Evolutionary conservation across 495 filamentous ascomycete genomes (phyloP).

Genomic region (Annulohypoxylon moriforme): DNA sequence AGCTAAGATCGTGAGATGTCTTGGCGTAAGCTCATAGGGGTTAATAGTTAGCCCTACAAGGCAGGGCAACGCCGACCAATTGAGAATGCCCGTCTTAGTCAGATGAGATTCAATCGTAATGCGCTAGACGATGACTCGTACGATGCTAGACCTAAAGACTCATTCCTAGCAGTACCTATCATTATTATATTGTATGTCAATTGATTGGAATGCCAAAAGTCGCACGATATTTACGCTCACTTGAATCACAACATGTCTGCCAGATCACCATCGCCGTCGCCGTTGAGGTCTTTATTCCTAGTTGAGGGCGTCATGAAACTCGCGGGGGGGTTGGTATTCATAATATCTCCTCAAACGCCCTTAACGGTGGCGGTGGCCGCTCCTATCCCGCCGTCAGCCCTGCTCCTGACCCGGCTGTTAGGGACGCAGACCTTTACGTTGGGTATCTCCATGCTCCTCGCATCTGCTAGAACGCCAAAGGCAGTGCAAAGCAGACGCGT

Average conservation of each 20-base stretch:
- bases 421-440: constrained; percentile 38
- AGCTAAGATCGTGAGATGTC: constrained; percentile 14
- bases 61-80: not conserved
- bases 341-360: constrained; percentile 31
- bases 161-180: not conserved
- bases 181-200: not conserved
- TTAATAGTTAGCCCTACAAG: not conserved
- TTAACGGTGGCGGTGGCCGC: constrained; percentile 27
- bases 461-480: constrained; percentile 21
- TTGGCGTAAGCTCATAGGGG: constrained; percentile 2
- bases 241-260: constrained; percentile 19
- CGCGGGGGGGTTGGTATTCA: constrained; percentile 18
- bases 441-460: constrained; percentile 36
- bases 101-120: not conserved
- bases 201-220: not conserved
- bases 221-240: not conserved
- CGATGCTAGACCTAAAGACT: not conserved
- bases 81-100: not conserved
- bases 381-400: constrained; percentile 18
- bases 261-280: constrained; percentile 26
- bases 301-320: constrained; percentile 38
- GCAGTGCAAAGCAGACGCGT: constrained; percentile 24
- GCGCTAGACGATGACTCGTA: no score
- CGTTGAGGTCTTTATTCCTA: constrained; percentile 27
- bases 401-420: constrained; percentile 28